Evolutionary conservation across 495 filamentous ascomycete species (phyloP).

Genomic region (Daldinia caldariorum): DNA sequence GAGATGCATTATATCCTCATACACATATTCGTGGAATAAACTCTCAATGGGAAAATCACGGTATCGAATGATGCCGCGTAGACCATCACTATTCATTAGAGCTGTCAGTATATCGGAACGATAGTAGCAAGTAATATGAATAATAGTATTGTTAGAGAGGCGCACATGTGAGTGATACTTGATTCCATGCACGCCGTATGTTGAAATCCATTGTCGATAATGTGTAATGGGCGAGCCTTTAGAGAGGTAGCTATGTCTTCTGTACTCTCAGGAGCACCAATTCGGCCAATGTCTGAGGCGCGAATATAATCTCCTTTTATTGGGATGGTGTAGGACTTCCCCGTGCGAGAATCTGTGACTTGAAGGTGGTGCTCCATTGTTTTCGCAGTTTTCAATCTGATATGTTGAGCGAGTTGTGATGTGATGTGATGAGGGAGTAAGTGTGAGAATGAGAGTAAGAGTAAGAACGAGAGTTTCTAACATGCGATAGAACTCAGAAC

Average conservation of each 20-base stretch:
- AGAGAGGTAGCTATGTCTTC: conserved; percentile 14
- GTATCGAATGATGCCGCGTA: conserved; percentile 49
- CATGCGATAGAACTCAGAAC: conserved; percentile 20
- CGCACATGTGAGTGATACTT: conserved; percentile 41
- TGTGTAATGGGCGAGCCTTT: conserved; percentile 29
- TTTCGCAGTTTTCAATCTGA: background rate
- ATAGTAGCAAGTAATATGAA: background rate
- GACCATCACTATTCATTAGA: conserved; percentile 40
- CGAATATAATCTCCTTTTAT: conserved; percentile 39
- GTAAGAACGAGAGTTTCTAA: conserved; percentile 6
- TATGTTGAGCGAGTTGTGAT: background rate
- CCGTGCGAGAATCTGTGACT: conserved; percentile 45
- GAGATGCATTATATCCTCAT: conserved; percentile 56
- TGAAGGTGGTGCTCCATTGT: conserved; percentile 42
- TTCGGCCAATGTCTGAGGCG: conserved; percentile 35
- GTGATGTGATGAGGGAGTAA: background rate
- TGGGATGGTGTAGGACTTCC: conserved; percentile 44
- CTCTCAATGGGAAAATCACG: conserved; percentile 57
- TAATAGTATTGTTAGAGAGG: background rate
- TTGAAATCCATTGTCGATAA: conserved; percentile 42
- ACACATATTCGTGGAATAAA: conserved; percentile 52
- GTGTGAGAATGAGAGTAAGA: background rate
- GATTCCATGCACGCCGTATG: conserved; percentile 42
- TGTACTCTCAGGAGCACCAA: conserved; percentile 31
- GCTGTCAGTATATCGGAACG: background rate